Evolutionary conservation across 2,329 filamentous ascomycete genomes (phyloP).

Genomic region (Fusarium duplospermum): DNA sequence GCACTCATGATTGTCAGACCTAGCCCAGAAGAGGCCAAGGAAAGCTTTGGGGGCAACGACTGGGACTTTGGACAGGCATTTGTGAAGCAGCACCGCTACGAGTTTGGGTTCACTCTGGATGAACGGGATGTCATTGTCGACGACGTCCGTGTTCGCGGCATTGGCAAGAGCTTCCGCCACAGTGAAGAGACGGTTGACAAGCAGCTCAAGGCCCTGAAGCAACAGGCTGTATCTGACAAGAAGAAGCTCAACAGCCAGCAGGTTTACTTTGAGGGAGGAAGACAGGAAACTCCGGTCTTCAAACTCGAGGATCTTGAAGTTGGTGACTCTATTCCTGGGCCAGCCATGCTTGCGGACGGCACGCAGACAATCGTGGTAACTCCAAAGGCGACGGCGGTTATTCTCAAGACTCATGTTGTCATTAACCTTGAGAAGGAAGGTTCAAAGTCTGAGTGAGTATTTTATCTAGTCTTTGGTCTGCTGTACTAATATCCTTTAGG

Average conservation of each 20-base stretch:
- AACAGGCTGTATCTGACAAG: conserved; percentile 64
- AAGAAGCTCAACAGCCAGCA: conserved; percentile 74
- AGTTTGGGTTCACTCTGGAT: conserved; percentile 89
- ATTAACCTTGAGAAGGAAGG: conserved; percentile 79
- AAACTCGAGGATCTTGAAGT: conserved; percentile 79
- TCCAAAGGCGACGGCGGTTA: conserved; percentile 78
- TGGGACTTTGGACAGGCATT: conserved; percentile 91
- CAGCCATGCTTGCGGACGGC: conserved; percentile 87
- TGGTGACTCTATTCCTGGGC: conserved; percentile 80
- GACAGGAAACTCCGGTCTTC: conserved; percentile 83
- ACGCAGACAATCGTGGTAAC: conserved; percentile 94
- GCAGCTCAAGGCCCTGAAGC: conserved; percentile 78
- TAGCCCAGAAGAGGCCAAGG: conserved; percentile 67
- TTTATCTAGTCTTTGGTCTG: no score
- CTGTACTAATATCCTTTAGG: conserved; percentile 24
- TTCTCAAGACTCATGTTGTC: conserved; percentile 88
- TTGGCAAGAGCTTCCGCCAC: conserved; percentile 87
- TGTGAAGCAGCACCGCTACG: conserved; percentile 86
- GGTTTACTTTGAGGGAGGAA: conserved; percentile 88
- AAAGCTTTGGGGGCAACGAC: conserved; percentile 70
- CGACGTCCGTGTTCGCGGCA: conserved; percentile 87
- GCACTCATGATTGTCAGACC: conserved; percentile 90
- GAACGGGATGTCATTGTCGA: conserved; percentile 91
- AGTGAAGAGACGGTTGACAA: conserved; percentile 85
- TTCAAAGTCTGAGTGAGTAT: conserved; percentile 50